These are phyloP conservation scores for Scutellaria barbata DNA, from an alignment of 257 asterid species.

Conservation along the genomic window DNA sequence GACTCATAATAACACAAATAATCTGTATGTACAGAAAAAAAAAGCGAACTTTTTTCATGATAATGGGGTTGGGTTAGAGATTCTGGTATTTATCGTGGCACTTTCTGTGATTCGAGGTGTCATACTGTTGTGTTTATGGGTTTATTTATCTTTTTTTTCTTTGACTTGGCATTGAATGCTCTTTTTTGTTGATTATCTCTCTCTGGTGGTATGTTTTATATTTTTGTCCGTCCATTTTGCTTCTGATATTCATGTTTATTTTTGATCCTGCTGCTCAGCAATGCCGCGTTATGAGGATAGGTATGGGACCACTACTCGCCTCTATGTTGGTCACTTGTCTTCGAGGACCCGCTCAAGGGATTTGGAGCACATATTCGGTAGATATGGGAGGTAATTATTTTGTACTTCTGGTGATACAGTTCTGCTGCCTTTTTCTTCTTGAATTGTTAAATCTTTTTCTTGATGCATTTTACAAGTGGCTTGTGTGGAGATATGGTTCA, in stretches of 20 bases:
- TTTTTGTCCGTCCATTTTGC: background rate
- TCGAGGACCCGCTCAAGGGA: slow-evolving; percentile 94
- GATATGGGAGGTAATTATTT: slow-evolving; percentile 84
- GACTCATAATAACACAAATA: background rate
- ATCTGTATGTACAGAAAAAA: background rate
- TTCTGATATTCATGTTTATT: background rate
- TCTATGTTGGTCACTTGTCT: slow-evolving; percentile 95
- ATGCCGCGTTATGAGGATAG: slow-evolving; percentile 97
- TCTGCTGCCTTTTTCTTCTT: background rate
- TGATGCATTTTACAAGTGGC: background rate
- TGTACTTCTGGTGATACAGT: background rate
- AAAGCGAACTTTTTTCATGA: background rate
- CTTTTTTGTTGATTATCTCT: background rate
- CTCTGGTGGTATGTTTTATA: background rate
- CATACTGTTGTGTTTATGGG: background rate
- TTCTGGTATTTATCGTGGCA: no score
- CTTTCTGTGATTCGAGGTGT: no score
- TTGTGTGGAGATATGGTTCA: background rate
- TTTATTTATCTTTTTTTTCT: background rate
- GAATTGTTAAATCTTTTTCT: background rate
- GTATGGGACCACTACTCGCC: slow-evolving; percentile 75
- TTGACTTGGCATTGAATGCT: background rate
- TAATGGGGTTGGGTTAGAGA: background rate
- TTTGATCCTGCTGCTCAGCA: slow-evolving; percentile 43
- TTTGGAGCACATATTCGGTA: slow-evolving; percentile 80